A percentile compares a stretch with the other conserved stretches of the same genome.
Evolutionary conservation across 148 eudicot species (phyloP).

Genomic region (Fallopia convolvulus): DNA sequence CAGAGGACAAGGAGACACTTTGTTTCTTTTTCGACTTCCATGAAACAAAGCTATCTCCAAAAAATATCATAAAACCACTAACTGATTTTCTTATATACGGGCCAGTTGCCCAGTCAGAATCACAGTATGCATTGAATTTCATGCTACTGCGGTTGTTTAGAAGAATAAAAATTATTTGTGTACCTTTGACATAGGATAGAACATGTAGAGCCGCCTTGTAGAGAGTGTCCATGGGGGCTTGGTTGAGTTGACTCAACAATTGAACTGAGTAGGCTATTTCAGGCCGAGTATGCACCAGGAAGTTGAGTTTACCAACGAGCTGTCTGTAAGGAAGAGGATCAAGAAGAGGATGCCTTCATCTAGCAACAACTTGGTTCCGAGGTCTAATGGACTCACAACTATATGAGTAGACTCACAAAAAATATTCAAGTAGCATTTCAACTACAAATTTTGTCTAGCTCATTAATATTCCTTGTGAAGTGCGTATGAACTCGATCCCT

Average conservation of each 20-base stretch:
- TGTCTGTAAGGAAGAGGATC: no score
- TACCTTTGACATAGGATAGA: not conserved
- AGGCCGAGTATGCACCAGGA: no score
- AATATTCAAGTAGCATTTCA: no score
- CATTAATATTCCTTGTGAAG: no score
- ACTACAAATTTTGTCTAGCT: no score
- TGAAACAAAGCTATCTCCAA: not conserved
- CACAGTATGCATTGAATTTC: not conserved
- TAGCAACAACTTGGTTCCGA: no score
- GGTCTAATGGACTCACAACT: no score
- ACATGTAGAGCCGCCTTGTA: not conserved
- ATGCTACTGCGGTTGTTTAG: not conserved
- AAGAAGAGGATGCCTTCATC: no score
- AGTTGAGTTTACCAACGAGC: no score
- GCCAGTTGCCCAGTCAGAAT: not conserved
- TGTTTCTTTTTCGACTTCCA: not conserved
- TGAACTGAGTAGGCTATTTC: no score
- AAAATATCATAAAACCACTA: not conserved
- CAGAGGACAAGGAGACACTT: not conserved
- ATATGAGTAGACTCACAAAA: no score
- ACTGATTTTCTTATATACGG: not conserved
- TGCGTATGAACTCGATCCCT: no score
- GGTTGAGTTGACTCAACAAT: not conserved
- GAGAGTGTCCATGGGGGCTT: not conserved
- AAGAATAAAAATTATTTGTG: not conserved